A percentile compares a stretch with the other conserved stretches of the same genome.
Evolutionary conservation across 768 basidiomycete genomes (phyloP).

Genomic region (Leucogyrophana mollusca): DNA sequence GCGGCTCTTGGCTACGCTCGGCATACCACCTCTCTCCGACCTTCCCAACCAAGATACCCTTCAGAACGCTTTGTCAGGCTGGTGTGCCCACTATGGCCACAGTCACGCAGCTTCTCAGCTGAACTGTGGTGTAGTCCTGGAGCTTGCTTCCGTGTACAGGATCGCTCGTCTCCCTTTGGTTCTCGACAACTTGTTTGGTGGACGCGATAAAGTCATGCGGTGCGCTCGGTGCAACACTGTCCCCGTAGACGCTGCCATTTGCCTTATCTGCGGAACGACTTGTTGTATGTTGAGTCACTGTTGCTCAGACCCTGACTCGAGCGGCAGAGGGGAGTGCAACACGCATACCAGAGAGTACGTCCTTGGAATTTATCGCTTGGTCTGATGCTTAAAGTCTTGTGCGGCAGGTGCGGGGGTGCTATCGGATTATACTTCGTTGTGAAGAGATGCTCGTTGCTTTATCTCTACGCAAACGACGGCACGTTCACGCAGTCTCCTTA

Average conservation of each 20-base stretch:
- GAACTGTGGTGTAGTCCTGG: slow-evolving; percentile 76
- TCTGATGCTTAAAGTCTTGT: slow-evolving; percentile 1
- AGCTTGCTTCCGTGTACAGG: slow-evolving; percentile 82
- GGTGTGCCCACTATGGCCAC: slow-evolving; percentile 88
- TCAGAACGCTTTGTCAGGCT: slow-evolving; percentile 86
- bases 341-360: slow-evolving; percentile 92
- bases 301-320: slow-evolving; percentile 65
- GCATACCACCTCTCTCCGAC: slow-evolving; percentile 76
- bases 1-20: slow-evolving; percentile 71
- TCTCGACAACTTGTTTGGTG: slow-evolving; percentile 82
- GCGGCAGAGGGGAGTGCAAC: slow-evolving; percentile 85
- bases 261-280: slow-evolving; percentile 84
- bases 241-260: slow-evolving; percentile 86
- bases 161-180: slow-evolving; percentile 78
- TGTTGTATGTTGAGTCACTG: slow-evolving; percentile 93
- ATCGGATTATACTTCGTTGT: slow-evolving; percentile 90
- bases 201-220: slow-evolving; percentile 66
- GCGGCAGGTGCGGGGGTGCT: slow-evolving; percentile 79
- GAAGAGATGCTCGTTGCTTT: slow-evolving; percentile 88
- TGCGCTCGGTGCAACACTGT: slow-evolving; percentile 78
- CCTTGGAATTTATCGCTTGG: slow-evolving; percentile 3
- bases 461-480: slow-evolving; percentile 87
- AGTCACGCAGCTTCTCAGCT: slow-evolving; percentile 76
- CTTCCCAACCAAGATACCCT: slow-evolving; percentile 82
- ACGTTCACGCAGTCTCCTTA: slow-evolving; percentile 88